A percentile compares a stretch with the other conserved stretches of the same genome.
phyloP scores from a whole-genome alignment of 129 eudicot species.

The Silybum marianum region DNA sequence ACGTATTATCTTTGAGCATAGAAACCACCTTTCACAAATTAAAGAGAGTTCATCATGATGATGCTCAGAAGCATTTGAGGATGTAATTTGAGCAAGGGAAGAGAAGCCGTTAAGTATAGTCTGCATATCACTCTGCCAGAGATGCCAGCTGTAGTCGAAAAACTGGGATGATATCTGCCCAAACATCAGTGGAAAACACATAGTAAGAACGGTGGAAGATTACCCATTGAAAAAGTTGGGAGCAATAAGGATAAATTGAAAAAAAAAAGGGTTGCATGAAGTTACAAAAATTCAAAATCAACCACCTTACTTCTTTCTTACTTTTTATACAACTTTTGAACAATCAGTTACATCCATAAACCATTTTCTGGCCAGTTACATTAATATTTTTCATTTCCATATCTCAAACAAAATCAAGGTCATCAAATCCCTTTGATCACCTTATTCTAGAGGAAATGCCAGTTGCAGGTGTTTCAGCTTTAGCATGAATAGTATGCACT shows the following conservation, averaged over 20 bases:
- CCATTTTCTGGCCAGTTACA: background rate
- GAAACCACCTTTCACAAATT: slow-evolving; percentile 88
- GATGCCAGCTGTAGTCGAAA: slow-evolving; percentile 96
- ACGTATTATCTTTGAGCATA: slow-evolving; percentile 89
- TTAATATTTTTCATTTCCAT: background rate
- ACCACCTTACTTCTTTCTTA: background rate
- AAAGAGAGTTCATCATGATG: slow-evolving; percentile 69
- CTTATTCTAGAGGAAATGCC: background rate
- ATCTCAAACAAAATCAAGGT: background rate
- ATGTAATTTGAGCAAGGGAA: slow-evolving; percentile 53
- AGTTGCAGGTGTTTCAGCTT: background rate
- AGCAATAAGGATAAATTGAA: slow-evolving; percentile 4
- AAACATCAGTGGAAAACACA: slow-evolving; percentile 29
- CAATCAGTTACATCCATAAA: background rate
- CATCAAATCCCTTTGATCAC: background rate
- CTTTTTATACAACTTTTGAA: background rate
- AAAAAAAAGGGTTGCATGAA: background rate
- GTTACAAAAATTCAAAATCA: background rate
- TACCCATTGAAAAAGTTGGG: background rate
- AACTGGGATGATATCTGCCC: slow-evolving; percentile 95
- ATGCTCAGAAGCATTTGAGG: slow-evolving; percentile 51
- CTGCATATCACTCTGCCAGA: slow-evolving; percentile 94
- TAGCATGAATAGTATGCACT: background rate
- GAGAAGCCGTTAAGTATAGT: slow-evolving; percentile 69
- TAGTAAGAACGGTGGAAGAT: slow-evolving; percentile 19